These are phyloP conservation scores for Daldinia decipiens DNA, from an alignment of 495 filamentous ascomycete species.

Conservation along the genomic window DNA sequence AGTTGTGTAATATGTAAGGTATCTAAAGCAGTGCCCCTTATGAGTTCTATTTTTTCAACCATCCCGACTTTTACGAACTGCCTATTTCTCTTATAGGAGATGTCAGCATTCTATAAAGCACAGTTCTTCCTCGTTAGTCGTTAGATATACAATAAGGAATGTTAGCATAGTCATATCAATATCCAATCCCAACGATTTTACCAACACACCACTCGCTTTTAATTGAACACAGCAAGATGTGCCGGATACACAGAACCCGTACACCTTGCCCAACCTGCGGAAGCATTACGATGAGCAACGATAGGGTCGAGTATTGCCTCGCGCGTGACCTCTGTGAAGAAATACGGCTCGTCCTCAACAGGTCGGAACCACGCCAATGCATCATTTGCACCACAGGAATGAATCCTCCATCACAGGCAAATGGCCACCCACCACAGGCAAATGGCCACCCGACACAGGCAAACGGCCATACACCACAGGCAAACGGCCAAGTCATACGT, in stretches of 20 bases:
- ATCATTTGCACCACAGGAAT: background rate
- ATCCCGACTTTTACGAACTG: background rate
- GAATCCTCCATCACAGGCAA: background rate
- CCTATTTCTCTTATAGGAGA: background rate
- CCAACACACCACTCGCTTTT: background rate
- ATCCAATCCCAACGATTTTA: background rate
- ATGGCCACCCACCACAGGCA: too few species aligned
- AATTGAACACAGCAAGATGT: conserved; percentile 19
- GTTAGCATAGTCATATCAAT: background rate
- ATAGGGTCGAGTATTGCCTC: background rate
- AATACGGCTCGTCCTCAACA: background rate
- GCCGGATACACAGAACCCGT: conserved; percentile 15
- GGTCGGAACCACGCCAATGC: background rate
- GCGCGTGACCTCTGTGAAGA: background rate
- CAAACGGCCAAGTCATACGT: too few species aligned
- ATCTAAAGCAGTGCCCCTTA: background rate
- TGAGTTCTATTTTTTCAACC: background rate
- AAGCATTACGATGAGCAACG: background rate
- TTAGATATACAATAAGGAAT: background rate
- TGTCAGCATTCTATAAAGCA: background rate
- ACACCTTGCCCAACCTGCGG: conserved; percentile 4
- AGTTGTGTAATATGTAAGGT: too few species aligned
- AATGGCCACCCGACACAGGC: too few species aligned
- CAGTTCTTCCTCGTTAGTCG: background rate
- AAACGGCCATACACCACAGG: too few species aligned